A percentile compares a stretch with the other conserved stretches of the same genome.
These are phyloP conservation scores for Davidsoniella neocaledoniae DNA, from an alignment of 2,329 filamentous ascomycete genomes.

Conservation along the genomic window DNA sequence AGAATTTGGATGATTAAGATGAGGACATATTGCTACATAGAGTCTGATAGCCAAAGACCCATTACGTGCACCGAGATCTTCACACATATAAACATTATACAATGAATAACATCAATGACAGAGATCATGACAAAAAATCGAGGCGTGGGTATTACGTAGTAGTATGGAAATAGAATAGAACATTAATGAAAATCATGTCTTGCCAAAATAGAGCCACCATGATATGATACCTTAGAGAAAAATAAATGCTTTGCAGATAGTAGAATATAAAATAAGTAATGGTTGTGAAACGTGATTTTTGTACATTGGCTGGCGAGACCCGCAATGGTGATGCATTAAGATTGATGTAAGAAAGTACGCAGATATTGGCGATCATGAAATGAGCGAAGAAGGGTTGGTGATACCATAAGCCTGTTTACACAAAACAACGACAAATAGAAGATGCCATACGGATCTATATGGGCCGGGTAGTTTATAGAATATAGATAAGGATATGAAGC, in stretches of 20 bases:
- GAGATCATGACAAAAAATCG: background rate
- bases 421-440: too few relatives aligned
- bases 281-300: conserved; percentile 4
- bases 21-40: too few relatives aligned
- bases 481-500: too few relatives aligned
- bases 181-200: conserved; percentile 3
- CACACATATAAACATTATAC: background rate
- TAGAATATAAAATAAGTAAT: background rate
- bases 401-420: too few relatives aligned
- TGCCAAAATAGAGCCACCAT: conserved; percentile 2
- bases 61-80: too few relatives aligned
- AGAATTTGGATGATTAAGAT: too few relatives aligned
- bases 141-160: background rate
- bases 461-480: too few relatives aligned
- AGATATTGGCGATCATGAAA: background rate
- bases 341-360: background rate
- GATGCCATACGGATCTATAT: too few relatives aligned
- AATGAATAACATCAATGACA: background rate
- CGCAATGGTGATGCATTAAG: conserved; percentile 1
- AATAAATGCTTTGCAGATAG: background rate
- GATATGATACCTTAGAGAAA: background rate
- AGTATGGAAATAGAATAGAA: background rate
- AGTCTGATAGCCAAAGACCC: too few relatives aligned
- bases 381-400: background rate
- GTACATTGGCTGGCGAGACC: background rate